Conservation (phyloP, 2,329 filamentous ascomycete genomes). For the Pleurostoma richardsiae region DNA sequence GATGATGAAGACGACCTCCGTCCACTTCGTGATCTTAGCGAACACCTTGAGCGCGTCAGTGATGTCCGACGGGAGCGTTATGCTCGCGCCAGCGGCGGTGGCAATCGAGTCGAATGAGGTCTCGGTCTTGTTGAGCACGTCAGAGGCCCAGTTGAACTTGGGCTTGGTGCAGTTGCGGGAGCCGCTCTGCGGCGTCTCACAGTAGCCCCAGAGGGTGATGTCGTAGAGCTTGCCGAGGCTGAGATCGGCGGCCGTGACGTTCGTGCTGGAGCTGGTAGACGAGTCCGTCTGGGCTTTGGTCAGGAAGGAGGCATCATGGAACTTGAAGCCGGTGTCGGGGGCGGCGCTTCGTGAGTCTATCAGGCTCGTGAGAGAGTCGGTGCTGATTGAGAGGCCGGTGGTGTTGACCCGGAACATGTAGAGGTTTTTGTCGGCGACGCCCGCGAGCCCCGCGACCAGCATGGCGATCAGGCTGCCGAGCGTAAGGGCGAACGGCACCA, state of each 20-base stretch:
- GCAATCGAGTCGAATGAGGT: conserved; percentile 46
- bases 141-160: conserved; percentile 71
- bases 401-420: conserved; percentile 59
- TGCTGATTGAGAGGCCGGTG: conserved; percentile 50
- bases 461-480: conserved; percentile 70
- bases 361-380: conserved; percentile 28
- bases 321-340: background rate
- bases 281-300: conserved; percentile 3
- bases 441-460: conserved; percentile 50
- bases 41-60: conserved; percentile 67
- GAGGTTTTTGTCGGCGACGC: conserved; percentile 50
- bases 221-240: conserved; percentile 73
- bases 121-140: conserved; percentile 61
- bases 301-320: conserved; percentile 1
- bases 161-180: conserved; percentile 64
- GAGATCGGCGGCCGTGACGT: conserved; percentile 53
- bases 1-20: conserved; percentile 74
- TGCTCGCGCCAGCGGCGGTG: conserved; percentile 42
- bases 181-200: conserved; percentile 54
- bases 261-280: conserved; percentile 17
- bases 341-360: conserved; percentile 12
- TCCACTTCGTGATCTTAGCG: conserved; percentile 71
- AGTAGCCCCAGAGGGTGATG: conserved; percentile 84
- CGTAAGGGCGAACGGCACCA: conserved; percentile 78
- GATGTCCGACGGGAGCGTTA: conserved; percentile 64